Percentiles rank a stretch among this genome's conserved stretches.
Conservation (phyloP, 1,284 basidiomycete genomes). For the Ganoderma lingzhi region DNA sequence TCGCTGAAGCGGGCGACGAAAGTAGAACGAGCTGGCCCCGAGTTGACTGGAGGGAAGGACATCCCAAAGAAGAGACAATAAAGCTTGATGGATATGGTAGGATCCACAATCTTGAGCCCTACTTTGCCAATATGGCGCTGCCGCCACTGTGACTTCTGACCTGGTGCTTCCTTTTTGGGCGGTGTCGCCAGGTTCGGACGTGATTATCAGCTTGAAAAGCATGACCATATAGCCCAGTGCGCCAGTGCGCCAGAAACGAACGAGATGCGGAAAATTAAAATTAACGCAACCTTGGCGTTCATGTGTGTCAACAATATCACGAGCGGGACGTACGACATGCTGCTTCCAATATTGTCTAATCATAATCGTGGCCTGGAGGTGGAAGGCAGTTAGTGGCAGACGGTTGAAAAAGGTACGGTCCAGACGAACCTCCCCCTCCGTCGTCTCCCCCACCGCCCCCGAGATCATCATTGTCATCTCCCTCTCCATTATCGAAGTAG, state of each 20-base stretch:
- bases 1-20: neutral
- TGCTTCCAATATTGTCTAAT: constrained; percentile 27
- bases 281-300: constrained; percentile 9
- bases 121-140: neutral
- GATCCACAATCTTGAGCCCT: neutral
- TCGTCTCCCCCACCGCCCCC: constrained; percentile 71
- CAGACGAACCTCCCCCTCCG: constrained; percentile 57
- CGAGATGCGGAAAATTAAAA: neutral
- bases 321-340: constrained; percentile 3
- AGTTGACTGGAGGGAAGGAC: neutral
- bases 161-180: neutral
- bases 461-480: constrained; percentile 77
- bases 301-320: neutral
- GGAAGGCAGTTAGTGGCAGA: neutral
- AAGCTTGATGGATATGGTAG: neutral
- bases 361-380: constrained; percentile 41
- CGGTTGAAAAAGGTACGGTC: neutral
- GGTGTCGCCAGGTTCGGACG: neutral
- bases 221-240: neutral
- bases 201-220: neutral
- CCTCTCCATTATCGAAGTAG: constrained; percentile 88
- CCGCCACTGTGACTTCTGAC: neutral
- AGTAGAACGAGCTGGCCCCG: constrained; percentile 1
- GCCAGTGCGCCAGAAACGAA: no score
- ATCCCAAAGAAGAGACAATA: constrained; percentile 11